Percentiles rank a stretch among this genome's conserved stretches.
These are phyloP conservation scores for Thymus mandschuricus DNA, from an alignment of 257 asterid species.

Conservation along the genomic window DNA sequence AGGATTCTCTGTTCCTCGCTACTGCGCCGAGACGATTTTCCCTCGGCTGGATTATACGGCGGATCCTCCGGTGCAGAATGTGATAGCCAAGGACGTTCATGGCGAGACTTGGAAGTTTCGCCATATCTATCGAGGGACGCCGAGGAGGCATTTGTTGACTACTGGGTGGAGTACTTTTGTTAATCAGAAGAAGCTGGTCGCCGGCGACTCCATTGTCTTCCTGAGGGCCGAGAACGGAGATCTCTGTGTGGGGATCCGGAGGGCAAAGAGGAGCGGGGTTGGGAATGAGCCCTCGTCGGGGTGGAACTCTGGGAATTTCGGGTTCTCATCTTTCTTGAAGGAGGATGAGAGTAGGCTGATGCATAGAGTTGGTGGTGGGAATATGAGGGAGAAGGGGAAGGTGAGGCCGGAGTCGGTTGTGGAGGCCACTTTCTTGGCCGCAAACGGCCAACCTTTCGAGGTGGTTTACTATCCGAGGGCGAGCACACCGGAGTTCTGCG, in stretches of 20 bases:
- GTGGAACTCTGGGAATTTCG: constrained; percentile 45
- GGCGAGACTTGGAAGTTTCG: constrained; percentile 50
- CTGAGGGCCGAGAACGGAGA: constrained; percentile 55
- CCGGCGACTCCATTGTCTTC: constrained; percentile 60
- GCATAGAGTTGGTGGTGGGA: constrained; percentile 35
- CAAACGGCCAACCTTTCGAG: constrained; percentile 56
- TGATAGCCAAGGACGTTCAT: constrained; percentile 50
- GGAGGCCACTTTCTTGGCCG: constrained; percentile 52
- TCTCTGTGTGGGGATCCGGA: constrained; percentile 54
- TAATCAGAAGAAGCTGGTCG: constrained; percentile 58
- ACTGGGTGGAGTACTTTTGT: constrained; percentile 67
- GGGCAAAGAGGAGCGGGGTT: constrained; percentile 44
- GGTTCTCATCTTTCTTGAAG: constrained; percentile 37
- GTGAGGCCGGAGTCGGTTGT: constrained; percentile 52
- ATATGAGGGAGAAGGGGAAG: constrained; percentile 46
- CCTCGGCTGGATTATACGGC: constrained; percentile 49
- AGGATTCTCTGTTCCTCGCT: constrained; percentile 56
- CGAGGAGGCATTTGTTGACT: constrained; percentile 61
- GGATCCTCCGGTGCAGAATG: constrained; percentile 55
- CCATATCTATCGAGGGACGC: constrained; percentile 60
- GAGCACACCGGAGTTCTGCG: constrained; percentile 57
- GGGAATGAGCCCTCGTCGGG: constrained; percentile 39
- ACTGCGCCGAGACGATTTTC: constrained; percentile 63
- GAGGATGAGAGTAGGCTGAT: constrained; percentile 41
- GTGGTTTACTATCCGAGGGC: constrained; percentile 54